Conservation (phyloP, 78 protist species). For the Cavenderia fasciculata region DNA sequence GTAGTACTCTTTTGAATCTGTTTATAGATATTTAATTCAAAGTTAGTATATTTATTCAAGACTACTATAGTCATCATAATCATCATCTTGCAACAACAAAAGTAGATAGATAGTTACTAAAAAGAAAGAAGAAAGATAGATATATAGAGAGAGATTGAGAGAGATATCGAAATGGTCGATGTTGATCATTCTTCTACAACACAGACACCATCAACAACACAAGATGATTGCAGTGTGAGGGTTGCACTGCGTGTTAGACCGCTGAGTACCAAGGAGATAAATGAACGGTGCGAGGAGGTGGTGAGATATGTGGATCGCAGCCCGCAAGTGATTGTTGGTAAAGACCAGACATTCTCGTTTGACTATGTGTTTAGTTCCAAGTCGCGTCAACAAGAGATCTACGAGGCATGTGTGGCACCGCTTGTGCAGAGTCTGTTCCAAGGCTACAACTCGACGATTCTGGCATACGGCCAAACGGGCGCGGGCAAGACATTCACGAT, state of each 20-base stretch:
- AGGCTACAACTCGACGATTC: conserved; percentile 85
- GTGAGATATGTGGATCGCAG: conserved; percentile 50
- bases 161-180: no score
- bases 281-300: conserved; percentile 38
- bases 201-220: no score
- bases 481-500: conserved; percentile 80
- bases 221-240: conserved; percentile 40
- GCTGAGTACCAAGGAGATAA: conserved; percentile 63
- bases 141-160: no score
- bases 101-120: no score
- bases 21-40: no score
- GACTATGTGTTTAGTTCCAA: conserved; percentile 62
- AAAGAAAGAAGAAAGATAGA: no score
- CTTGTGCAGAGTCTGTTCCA: conserved; percentile 66
- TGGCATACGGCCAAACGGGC: conserved; percentile 89
- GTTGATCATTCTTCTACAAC: no score
- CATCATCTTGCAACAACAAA: no score
- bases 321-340: conserved; percentile 75
- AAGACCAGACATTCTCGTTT: conserved; percentile 74
- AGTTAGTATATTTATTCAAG: no score
- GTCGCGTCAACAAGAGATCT: conserved; percentile 46
- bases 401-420: conserved; percentile 62
- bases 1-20: no score
- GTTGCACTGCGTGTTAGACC: conserved; percentile 79
- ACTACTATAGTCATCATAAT: no score